Percentiles rank a stretch among this genome's conserved stretches.
phyloP scores from a whole-genome alignment of 2,329 filamentous ascomycete species.

The Diaporthe citriasiana region DNA sequence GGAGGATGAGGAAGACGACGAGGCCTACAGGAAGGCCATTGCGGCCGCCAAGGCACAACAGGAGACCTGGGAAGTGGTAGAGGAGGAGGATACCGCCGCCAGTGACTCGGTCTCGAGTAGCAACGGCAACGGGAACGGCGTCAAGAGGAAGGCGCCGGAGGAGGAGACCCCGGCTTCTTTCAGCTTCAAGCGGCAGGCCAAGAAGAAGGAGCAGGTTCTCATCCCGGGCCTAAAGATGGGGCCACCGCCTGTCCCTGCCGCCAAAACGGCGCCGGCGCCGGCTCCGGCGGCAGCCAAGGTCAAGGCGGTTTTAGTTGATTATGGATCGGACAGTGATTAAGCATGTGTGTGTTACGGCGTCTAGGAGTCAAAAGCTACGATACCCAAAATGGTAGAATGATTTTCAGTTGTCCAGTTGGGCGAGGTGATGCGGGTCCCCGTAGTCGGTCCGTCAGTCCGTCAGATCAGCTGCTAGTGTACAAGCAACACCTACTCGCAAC shows the following conservation, averaged over 20 bases:
- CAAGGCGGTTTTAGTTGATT: constrained; percentile 36
- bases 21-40: constrained; percentile 85
- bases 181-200: constrained; percentile 81
- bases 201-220: constrained; percentile 87
- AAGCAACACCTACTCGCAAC: neutral
- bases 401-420: neutral
- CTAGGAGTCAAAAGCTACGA: constrained; percentile 33
- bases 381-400: constrained; percentile 24
- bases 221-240: constrained; percentile 92
- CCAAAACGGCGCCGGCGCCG: constrained; percentile 62
- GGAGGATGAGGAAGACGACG: constrained; percentile 82
- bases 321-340: constrained; percentile 36
- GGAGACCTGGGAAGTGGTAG: constrained; percentile 60
- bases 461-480: neutral
- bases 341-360: constrained; percentile 4
- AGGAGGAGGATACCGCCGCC: constrained; percentile 54
- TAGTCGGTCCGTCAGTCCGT: neutral
- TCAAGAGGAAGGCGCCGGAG: constrained; percentile 52
- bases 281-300: constrained; percentile 1
- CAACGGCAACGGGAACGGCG: constrained; percentile 48
- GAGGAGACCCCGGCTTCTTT: constrained; percentile 62
- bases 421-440: too few relatives aligned
- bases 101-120: constrained; percentile 43
- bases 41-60: constrained; percentile 69
- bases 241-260: constrained; percentile 49